Base-by-base conservation (phyloP, 2,329 filamentous ascomycete genomes). In the Podosphaera xanthii region DNA sequence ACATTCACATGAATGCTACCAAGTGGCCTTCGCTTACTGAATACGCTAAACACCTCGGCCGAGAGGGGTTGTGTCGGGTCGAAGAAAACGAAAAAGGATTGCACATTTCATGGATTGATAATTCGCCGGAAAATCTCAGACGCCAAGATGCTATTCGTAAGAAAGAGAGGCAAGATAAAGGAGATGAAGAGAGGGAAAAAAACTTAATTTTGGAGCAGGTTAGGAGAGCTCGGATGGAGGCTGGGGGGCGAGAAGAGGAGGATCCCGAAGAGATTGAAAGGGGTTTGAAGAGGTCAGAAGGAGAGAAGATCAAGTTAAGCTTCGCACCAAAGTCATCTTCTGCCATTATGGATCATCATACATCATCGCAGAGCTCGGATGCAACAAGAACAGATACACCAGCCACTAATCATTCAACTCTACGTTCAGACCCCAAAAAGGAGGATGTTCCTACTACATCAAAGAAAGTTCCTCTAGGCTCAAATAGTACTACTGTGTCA, bases 1-100 rank as follows among this genome's bases (percentile, higher is more conserved):
- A 97, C 69, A 75, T 92, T 7, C 92, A 97, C 69, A 89, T 97
- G 86, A 96, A 96, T 71, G 77, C 88, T 6, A 97, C 92, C 0
- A 84, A 84, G 67, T 97, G 89, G 89, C 80, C 83, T 3, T 87
- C 81, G 59, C 72, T 98, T 65, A 91, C 89, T 2, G 89, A 97
- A 66, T 94, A 95, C 68, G 87, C 86, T 12, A 94, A 95, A 68
- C 75, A 87, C 67, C 73, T 98, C 0, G 90, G 91, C 0, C 75
- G 86, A 31, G 89, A 97, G 70, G 87, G 91, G 0, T 82, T 96
- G 53, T 94, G 87, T 66, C 77, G 87, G 36, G 90, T 97, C 0
- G 89, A 97, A 70, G 91, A 97, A 70, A 87, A 83, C 48, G 81
- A 86, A 62, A 91, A 95, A 70, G 92, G 87, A 0, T 66, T 97